Evolutionary conservation across 23 red algal genomes (phyloP), one percentile per base, ranked within the genome.

Genomic region (Cyanidiococcus yangmingshanensis): DNA sequence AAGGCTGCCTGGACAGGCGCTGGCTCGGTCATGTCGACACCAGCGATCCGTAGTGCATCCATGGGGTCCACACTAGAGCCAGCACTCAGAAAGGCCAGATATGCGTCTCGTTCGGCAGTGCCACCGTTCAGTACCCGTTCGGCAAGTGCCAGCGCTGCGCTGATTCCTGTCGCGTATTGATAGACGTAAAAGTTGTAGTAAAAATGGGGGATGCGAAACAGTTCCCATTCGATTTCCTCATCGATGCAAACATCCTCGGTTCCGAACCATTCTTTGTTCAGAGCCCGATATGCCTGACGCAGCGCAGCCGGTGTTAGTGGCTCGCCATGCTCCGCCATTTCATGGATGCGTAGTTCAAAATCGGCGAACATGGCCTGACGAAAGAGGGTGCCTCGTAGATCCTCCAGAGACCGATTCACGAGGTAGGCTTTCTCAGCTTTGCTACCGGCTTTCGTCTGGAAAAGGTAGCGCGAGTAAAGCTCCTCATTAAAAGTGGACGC

Each of bases 341-440:
- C 1, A 40, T 76, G 37, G 74, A 76, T 76, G 1, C 37, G 37
- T 40, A 76, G 35, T 40, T 76, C 74, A 37, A 76, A 76, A 40
- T 76, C 74, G 29, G 74, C 74, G 26, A 76, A 40, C 74, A 39
- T 37, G 26, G 74, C 74, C 16, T 76, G 74, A 41, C 74, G 74
- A 36, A 76, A 76, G 24, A 76, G 39, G 25, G 74, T 76, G 35
- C 74, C 74, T 2, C 74, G 74, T 15, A 76, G 29, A 35, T 76
- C 74, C 37, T 76, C 74, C 35, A 76, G 39, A 27, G 45, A 54
- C 45, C 45, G 45, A 21, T 54, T 54, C 45, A 54, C 45, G 45
- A 54, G 45, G 21, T 54, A 54, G 12, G 45, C 45, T 21, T 54
- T 54, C 21, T 54, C 45, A 7, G 45, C 45, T 21, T 21, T 54